Evolutionary conservation across 2,329 filamentous ascomycete species (phyloP), one percentile per base, ranked within the genome.

Genomic region (Fusarium nisikadoi): DNA sequence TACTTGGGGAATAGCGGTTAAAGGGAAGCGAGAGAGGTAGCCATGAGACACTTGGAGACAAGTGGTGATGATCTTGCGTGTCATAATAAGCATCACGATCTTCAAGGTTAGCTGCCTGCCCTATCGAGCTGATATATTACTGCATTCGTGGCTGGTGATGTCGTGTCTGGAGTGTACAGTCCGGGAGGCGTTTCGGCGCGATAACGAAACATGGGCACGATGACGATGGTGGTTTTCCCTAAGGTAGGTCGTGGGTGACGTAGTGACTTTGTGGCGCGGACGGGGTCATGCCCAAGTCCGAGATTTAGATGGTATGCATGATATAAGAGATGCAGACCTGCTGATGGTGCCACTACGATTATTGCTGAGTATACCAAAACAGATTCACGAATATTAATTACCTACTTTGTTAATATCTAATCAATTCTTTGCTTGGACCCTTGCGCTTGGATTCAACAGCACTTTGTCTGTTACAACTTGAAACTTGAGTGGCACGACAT

Each of bases 401-500:
- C 9, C 3, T 2, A 16, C 14, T 5, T 23, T 33, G 23, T 46
- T 41, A 35, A 62, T 29, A 59, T 41, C 25, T 62, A 33, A 41
- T 52, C 19, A 25, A 38, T 16, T 33, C 16, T 55, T 33, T 36
- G 8, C 36, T 43, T 38, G 17, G 36, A 41, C 31, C 64, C 56
- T 38, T 58, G 31, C 11, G 31, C 47, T 65, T 42, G 42, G 25
- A 46, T 27, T 23, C 38, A n/a, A 38, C 49, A 33, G 45, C 45
- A 31, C 20, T 69, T 42, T 59, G 52, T 50, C 42, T 71, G 50
- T 39, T 64, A 62, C 58, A 65, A 29, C 45, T 62, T 74, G 71
- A 69, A 73, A 74, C 71, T 41, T 47, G 65, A 65, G 68, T 74
- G 71, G 73, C 72, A 75, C 57, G 71, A 75, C 70, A 75, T 52